Conservation (phyloP, 495 filamentous ascomycete species). For the Aspergillus incahuasiensis region DNA sequence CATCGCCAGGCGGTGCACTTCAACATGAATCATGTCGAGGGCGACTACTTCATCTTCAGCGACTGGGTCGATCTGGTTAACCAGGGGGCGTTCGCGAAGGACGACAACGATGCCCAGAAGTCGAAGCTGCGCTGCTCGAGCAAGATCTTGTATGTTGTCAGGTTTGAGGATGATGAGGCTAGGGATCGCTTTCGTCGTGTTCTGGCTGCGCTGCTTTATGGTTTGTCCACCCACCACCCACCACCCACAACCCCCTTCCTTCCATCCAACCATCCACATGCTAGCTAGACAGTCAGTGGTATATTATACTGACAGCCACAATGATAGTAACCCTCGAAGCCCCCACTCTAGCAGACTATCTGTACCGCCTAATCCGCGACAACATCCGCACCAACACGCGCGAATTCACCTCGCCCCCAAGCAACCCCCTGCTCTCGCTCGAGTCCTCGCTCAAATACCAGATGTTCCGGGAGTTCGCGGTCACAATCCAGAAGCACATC, state of each 20-base stretch:
- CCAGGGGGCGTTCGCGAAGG: not conserved
- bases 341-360: conserved; percentile 23
- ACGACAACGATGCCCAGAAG: not conserved
- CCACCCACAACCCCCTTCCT: not conserved
- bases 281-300: not conserved
- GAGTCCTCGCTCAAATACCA: conserved; percentile 24
- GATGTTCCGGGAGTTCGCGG: conserved; percentile 21
- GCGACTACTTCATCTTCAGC: conserved; percentile 41
- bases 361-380: conserved; percentile 37
- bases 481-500: conserved; percentile 6
- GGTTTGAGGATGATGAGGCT: conserved; percentile 20
- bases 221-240: conserved; percentile 16
- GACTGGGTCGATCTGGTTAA: conserved; percentile 21
- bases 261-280: not conserved
- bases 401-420: not conserved
- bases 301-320: not conserved
- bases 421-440: conserved; percentile 1
- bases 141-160: conserved; percentile 14
- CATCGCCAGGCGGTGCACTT: conserved; percentile 36
- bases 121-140: conserved; percentile 20
- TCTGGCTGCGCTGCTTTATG: conserved; percentile 32
- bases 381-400: conserved; percentile 16
- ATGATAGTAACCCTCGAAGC: conserved; percentile 23
- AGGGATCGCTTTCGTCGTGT: conserved; percentile 38
- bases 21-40: conserved; percentile 16